These are phyloP conservation scores for Cordyceps fumosorosea DNA, from an alignment of 2,329 filamentous ascomycete genomes.

Conservation along the genomic window DNA sequence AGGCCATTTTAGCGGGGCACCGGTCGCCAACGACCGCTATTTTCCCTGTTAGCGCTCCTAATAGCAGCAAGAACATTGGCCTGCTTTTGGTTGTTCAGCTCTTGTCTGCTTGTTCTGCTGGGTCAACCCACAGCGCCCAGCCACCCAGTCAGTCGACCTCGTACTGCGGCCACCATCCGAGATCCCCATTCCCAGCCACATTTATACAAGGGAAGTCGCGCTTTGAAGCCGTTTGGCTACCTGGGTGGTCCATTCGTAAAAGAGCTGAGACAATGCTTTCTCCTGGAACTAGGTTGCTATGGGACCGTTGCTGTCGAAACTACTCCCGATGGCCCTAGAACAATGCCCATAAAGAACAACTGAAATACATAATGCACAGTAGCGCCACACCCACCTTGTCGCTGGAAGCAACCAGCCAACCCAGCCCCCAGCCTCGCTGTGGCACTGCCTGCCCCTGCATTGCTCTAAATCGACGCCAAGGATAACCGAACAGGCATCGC, in stretches of 20 bases:
- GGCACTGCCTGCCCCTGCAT: not conserved
- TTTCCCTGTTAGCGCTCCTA: not conserved
- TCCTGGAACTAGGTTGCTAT: not conserved
- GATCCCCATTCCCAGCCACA: slow-evolving; percentile 2
- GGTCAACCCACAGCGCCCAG: too few relatives aligned
- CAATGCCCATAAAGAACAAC: too few relatives aligned
- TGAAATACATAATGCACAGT: not conserved
- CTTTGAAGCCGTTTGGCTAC: too few relatives aligned
- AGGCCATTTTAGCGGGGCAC: not conserved
- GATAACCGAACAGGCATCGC: not conserved
- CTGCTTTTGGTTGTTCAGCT: too few relatives aligned
- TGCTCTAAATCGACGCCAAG: slow-evolving; percentile 9
- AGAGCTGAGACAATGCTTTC: not conserved
- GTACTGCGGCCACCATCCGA: too few relatives aligned
- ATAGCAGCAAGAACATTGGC: too few relatives aligned
- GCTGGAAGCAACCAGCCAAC: not conserved
- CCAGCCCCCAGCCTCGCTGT: slow-evolving; percentile 2
- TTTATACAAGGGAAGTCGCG: not conserved
- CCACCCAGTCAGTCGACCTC: too few relatives aligned
- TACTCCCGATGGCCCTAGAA: not conserved
- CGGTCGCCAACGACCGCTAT: not conserved
- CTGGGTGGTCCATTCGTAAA: not conserved
- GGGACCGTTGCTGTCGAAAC: not conserved
- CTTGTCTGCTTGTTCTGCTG: too few relatives aligned
- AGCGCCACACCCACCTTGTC: not conserved